These are phyloP conservation scores for Beauveria bassiana DNA, from an alignment of 2,329 filamentous ascomycete species.

Conservation along the genomic window DNA sequence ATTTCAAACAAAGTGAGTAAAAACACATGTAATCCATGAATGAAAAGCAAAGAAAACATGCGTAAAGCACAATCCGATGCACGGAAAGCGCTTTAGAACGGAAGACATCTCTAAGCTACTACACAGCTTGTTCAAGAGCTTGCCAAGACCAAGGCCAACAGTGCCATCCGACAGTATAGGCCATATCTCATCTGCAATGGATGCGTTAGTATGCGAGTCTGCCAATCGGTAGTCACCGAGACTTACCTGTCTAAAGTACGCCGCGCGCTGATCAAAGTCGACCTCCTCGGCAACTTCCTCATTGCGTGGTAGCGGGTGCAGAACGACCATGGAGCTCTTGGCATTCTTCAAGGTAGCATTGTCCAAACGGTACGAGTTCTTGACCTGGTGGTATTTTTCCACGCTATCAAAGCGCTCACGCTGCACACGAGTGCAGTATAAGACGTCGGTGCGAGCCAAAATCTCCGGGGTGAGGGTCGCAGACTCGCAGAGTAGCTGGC, in stretches of 20 bases:
- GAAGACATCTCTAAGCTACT: slow-evolving; percentile 9
- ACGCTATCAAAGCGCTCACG: slow-evolving; percentile 87
- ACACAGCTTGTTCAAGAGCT: slow-evolving; percentile 19
- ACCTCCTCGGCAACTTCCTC: slow-evolving; percentile 92
- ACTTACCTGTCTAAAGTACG: slow-evolving; percentile 98
- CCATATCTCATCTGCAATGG: slow-evolving; percentile 82
- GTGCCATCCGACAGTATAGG: slow-evolving; percentile 94
- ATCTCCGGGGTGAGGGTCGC: slow-evolving; percentile 80
- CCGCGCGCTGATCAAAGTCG: slow-evolving; percentile 92
- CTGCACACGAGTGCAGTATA: slow-evolving; percentile 96
- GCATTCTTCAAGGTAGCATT: slow-evolving; percentile 84
- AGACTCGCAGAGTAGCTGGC: slow-evolving; percentile 69
- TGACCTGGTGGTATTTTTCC: slow-evolving; percentile 76
- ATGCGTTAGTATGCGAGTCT: not conserved
- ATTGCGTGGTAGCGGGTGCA: slow-evolving; percentile 93
- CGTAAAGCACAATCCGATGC: not conserved
- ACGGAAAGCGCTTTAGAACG: slow-evolving; percentile 3
- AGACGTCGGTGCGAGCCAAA: slow-evolving; percentile 75
- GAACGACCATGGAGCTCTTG: slow-evolving; percentile 86
- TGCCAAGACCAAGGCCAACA: slow-evolving; percentile 84
- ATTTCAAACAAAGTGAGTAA: slow-evolving; percentile 1
- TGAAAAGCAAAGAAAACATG: slow-evolving; percentile 2
- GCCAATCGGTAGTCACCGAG: not conserved
- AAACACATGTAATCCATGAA: not conserved
- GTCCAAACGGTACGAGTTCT: slow-evolving; percentile 83